Base-by-base conservation (phyloP, 2,329 filamentous ascomycete genomes). In the Fusarium sp. region DNA sequence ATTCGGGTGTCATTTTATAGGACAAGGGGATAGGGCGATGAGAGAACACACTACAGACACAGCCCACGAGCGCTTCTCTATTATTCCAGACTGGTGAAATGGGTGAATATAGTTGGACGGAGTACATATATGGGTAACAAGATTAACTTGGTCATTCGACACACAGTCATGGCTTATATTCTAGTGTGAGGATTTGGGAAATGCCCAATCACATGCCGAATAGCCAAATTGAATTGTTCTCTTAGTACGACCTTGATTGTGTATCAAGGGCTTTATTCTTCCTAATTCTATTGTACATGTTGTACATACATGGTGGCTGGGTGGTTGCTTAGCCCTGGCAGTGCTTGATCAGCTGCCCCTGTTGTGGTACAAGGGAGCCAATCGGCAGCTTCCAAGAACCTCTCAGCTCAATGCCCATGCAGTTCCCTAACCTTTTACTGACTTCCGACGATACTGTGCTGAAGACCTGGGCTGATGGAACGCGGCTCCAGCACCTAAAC, bases 21-120 rank as follows among this genome's bases (percentile, higher is more conserved):
- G 93, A 0, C 89, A 91, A 67, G 93, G 94, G 1, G 87, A 93
- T 79, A 85, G 84, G 71, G 87, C 86, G 52, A 90, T 91, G 1
- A 84, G 86, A 7, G 82, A 86, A 70, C 92, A 94, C 81, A 89
- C 89, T 5, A 83, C 83, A 43, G 86, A 89, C 72, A 93, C 91
- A 2, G 89, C 90, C 0, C 92, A 93, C 80, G 85, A 84, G 16
- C 78, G 76, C 39, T 86, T 86, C 66, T 80, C 81, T 6, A 74
- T 83, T 20, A 84, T 84, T 45, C 82, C 80, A 2, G 83, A 84
- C 64, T 80, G 75, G 68, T 84, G 64, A 74, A 20, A 14, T 24
- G 11, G 11, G 27, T 16, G 6, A 20, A 14, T n/a, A 20, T 16
- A n/a, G 3, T n/a, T n/a, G 20, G 29, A n/a, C 16, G 27, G 39